These are phyloP conservation scores for Agapanthus africanus DNA, from an alignment of 106 monocot species.

Conservation along the genomic window DNA sequence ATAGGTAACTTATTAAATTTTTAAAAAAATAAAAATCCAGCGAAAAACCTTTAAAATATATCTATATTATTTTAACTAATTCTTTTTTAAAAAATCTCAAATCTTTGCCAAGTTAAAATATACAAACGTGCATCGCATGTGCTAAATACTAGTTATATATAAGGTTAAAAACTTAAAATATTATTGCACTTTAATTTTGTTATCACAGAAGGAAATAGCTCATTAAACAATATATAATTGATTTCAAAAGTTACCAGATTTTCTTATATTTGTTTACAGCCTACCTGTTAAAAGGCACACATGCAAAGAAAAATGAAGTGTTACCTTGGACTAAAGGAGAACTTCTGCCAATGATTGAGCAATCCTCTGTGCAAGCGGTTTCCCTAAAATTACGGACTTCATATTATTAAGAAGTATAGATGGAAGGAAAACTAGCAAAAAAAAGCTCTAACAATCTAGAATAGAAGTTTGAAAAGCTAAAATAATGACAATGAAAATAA, in stretches of 20 bases:
- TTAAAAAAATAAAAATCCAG: no score
- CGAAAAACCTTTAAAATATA: no score
- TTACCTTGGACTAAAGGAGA: constrained; percentile 93
- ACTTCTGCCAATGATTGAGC: constrained; percentile 97
- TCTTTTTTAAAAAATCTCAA: no score
- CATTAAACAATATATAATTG: background rate
- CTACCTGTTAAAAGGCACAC: background rate
- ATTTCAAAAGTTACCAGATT: background rate
- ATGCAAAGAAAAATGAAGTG: background rate
- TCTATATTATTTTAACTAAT: no score
- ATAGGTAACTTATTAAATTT: no score
- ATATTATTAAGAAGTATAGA: background rate
- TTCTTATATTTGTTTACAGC: background rate
- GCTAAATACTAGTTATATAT: no score
- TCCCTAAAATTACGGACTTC: constrained; percentile 42
- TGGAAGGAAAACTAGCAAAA: background rate
- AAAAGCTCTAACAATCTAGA: background rate
- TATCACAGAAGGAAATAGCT: background rate
- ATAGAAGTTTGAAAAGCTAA: background rate
- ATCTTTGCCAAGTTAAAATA: no score
- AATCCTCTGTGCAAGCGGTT: constrained; percentile 94
- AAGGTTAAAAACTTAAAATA: no score
- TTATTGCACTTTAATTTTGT: background rate
- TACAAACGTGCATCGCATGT: no score
- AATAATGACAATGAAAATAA: background rate